Evolutionary conservation across 1,284 basidiomycete species (phyloP), one percentile per base, ranked within the genome.

Genomic region (Leccinum griseonigrum): DNA sequence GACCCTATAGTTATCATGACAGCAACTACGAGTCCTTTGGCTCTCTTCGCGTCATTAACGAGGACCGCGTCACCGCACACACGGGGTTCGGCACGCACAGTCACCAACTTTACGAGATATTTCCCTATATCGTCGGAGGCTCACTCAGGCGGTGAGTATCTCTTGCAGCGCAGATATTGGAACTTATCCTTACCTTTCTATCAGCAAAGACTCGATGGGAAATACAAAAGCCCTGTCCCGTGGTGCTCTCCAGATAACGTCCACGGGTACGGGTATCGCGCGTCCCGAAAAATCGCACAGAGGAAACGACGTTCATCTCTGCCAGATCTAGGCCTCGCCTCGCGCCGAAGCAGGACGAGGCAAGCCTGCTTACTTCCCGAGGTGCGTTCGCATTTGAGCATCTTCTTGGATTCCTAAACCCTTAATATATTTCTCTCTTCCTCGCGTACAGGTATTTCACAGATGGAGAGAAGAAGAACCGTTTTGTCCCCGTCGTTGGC

Each of bases 31-130:
- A 84, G 48, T 77, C 80, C 5, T 91, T 82, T 64, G 86, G 90
- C 2, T 71, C 82, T 28, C 81, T 93, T 3, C 85, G 90, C 4
- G 87, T 91, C 54, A 83, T 98, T 74, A 98, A 97, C 76, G 95
- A 97, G 75, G 95, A 97, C 70, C 86, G 94, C 36, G 93, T 97
- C 31, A 84, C 84, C 2, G 78, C 91, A 4, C 72, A 77, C 3
- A 89, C 86, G 7, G 96, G 95, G 0, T 98, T 98, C 68, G 94
- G 92, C 3, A 88, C 87, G 0, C 95, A 98, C 70, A 81, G 83
- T 9, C 96, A 98, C 73, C 80, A 85, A 36, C 90, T 92, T 71
- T 92, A 93, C 68, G 94, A 98, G 72, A 98, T 98, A 67, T 97
- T 96, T 78, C 90, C 88, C 1, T 96, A 97, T 67, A 77, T 95